Conservation (phyloP, 768 basidiomycete species). For the Pulveroboletus sp. region DNA sequence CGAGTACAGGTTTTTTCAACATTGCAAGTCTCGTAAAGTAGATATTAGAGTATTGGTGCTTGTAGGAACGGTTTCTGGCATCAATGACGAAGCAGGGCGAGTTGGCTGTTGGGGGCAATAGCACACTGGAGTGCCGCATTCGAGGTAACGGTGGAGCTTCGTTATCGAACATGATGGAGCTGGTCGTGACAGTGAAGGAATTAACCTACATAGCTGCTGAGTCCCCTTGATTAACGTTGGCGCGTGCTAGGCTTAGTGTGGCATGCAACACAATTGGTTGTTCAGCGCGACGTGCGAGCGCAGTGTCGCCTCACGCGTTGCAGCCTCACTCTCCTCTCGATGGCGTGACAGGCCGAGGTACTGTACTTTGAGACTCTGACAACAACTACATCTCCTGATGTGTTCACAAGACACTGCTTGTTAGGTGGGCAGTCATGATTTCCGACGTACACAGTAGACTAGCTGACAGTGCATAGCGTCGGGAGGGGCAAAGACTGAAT, state of each 20-base stretch:
- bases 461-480: no score
- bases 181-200: background rate
- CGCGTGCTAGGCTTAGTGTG: background rate
- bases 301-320: no score
- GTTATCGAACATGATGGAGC: slow-evolving; percentile 12
- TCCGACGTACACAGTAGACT: no score
- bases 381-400: background rate
- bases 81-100: slow-evolving; percentile 42
- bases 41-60: slow-evolving; percentile 68
- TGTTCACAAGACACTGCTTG: no score
- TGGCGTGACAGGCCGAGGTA: no score
- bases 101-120: slow-evolving; percentile 25
- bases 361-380: background rate
- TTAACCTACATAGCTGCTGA: background rate
- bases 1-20: slow-evolving; percentile 44
- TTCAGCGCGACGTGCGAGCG: no score
- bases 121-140: slow-evolving; percentile 26
- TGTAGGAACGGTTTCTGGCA: slow-evolving; percentile 47
- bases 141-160: slow-evolving; percentile 11
- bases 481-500: no score
- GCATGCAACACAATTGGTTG: background rate
- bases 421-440: no score
- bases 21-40: slow-evolving; percentile 58
- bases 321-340: no score
- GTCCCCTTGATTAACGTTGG: background rate